Evolutionary conservation across 345 rosid genomes (phyloP).

Genomic region (Boechera retrofracta): DNA sequence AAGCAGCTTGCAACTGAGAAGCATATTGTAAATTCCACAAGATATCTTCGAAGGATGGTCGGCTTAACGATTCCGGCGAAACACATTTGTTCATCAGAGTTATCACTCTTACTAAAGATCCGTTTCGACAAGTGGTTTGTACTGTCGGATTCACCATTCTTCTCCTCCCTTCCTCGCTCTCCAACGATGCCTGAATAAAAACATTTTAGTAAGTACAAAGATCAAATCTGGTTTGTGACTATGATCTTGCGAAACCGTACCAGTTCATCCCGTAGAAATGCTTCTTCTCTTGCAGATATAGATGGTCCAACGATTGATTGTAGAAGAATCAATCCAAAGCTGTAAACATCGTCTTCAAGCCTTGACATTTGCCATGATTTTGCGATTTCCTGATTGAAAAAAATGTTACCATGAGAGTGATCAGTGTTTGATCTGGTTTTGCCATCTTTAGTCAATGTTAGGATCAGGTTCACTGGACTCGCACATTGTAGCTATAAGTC

Average conservation of each 20-base stretch:
- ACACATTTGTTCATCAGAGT: conserved; percentile 84
- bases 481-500: neutral
- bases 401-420: neutral
- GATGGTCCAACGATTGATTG: conserved; percentile 93
- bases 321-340: conserved; percentile 90
- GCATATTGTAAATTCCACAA: conserved; percentile 95
- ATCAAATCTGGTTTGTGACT: neutral
- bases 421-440: neutral
- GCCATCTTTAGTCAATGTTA: neutral
- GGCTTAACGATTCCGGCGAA: conserved; percentile 64
- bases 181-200: conserved; percentile 66
- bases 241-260: conserved; percentile 41
- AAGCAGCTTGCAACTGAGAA: conserved; percentile 83
- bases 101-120: conserved; percentile 70
- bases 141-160: conserved; percentile 83
- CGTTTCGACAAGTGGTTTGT: conserved; percentile 76
- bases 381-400: conserved; percentile 45
- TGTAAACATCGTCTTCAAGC: conserved; percentile 85
- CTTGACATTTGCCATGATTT: conserved; percentile 65
- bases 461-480: neutral
- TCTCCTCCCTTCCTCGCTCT: conserved; percentile 87
- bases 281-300: conserved; percentile 74
- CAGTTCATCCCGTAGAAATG: conserved; percentile 85
- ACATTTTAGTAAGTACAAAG: neutral
- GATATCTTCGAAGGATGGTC: conserved; percentile 89